These are phyloP conservation scores for Acer saccharum DNA, from an alignment of 345 rosid species.

Conservation along the genomic window DNA sequence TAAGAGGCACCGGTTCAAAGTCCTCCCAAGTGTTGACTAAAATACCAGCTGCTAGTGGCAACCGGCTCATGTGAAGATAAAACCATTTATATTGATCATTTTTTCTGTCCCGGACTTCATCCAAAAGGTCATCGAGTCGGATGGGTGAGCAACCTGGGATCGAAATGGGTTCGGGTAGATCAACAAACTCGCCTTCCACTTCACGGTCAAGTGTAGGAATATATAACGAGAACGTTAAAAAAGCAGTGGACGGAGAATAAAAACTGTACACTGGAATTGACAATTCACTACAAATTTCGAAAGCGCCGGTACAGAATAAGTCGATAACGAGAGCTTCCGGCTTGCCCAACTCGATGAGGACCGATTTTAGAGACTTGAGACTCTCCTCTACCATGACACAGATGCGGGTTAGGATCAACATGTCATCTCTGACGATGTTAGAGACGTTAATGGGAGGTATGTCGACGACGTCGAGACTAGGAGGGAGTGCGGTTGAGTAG, in stretches of 20 bases:
- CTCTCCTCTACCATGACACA: constrained; percentile 29
- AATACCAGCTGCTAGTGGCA: too few relatives aligned
- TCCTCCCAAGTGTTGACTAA: too few relatives aligned
- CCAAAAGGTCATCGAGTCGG: constrained; percentile 14
- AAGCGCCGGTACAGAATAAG: constrained; percentile 33
- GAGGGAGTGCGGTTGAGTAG: constrained; percentile 23
- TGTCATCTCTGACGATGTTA: constrained; percentile 15
- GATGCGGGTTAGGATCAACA: constrained; percentile 19
- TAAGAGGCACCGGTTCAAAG: too few relatives aligned
- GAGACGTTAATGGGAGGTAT: constrained; percentile 39
- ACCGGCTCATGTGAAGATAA: too few relatives aligned
- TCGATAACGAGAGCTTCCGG: constrained; percentile 40
- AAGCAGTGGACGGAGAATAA: constrained; percentile 25
- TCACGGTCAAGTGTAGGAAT: constrained; percentile 28
- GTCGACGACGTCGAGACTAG: constrained; percentile 24
- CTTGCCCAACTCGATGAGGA: constrained; percentile 5
- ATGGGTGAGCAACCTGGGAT: constrained; percentile 43
- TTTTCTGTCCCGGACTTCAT: too few relatives aligned
- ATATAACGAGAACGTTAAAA: constrained; percentile 30
- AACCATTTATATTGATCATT: too few relatives aligned
- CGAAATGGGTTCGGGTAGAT: constrained; percentile 22
- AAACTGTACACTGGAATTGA: constrained; percentile 31
- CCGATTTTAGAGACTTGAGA: constrained; percentile 27
- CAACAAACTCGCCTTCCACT: constrained; percentile 29
- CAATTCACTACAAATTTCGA: constrained; percentile 33